Percentiles rank a stretch among this genome's conserved stretches.
Conservation (phyloP, 2,329 filamentous ascomycete genomes). For the Alternaria atra region DNA sequence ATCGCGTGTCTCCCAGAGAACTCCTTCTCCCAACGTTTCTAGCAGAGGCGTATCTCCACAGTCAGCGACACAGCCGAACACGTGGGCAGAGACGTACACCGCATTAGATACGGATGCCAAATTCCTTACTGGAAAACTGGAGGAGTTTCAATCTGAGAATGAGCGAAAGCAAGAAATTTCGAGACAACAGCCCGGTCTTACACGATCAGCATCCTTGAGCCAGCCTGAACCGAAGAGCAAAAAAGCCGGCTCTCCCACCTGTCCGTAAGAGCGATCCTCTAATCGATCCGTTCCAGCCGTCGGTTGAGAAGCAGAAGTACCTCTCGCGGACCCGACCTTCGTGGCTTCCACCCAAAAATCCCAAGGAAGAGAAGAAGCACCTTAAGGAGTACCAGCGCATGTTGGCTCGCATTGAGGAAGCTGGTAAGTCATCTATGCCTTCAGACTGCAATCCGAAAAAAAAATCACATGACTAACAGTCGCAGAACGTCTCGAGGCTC, state of each 20-base stretch:
- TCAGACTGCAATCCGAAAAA: neutral
- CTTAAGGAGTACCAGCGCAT: conserved; percentile 85
- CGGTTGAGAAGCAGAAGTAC: conserved; percentile 86
- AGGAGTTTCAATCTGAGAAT: conserved; percentile 76
- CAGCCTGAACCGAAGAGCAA: conserved; percentile 58
- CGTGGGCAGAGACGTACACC: conserved; percentile 76
- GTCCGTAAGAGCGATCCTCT: conserved; percentile 79
- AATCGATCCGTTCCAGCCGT: conserved; percentile 84
- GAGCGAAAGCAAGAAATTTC: conserved; percentile 61
- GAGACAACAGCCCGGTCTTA: conserved; percentile 56
- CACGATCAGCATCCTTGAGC: conserved; percentile 42
- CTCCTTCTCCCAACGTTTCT: conserved; percentile 31
- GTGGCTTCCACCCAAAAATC: conserved; percentile 87
- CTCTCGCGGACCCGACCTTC: conserved; percentile 79
- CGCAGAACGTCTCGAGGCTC: conserved; percentile 44
- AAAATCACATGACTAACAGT: conserved; percentile 21
- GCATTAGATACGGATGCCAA: conserved; percentile 77
- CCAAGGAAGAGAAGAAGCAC: conserved; percentile 89
- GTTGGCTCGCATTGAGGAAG: conserved; percentile 72
- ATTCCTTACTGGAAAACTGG: conserved; percentile 79
- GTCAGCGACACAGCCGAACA: conserved; percentile 66
- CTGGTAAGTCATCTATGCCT: conserved; percentile 52
- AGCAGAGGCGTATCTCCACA: conserved; percentile 34
- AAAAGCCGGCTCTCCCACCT: conserved; percentile 63
- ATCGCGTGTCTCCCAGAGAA: conserved; percentile 28